Evolutionary conservation across 2,329 filamentous ascomycete species (phyloP).

Genomic region (Penicillium nordicum): DNA sequence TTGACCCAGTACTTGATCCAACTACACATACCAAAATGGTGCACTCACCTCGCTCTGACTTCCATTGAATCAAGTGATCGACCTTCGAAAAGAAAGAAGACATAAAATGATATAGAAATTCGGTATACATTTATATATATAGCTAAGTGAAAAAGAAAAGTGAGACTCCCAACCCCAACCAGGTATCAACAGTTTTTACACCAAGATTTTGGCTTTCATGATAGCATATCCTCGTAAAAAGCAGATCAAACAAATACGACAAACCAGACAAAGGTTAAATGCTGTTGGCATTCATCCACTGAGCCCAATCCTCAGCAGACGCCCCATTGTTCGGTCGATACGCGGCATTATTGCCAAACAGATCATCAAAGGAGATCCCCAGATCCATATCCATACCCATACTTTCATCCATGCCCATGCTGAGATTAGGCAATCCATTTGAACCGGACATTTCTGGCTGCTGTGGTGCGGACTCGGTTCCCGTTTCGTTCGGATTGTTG

Average conservation of each 20-base stretch:
- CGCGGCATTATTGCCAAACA: slow-evolving; percentile 38
- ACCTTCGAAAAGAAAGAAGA: too few relatives aligned
- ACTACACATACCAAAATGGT: too few relatives aligned
- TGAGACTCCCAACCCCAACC: slow-evolving; percentile 2
- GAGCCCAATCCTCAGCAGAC: slow-evolving; percentile 38
- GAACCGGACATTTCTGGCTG: slow-evolving; percentile 22
- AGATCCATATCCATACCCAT: slow-evolving; percentile 36
- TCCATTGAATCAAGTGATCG: background rate
- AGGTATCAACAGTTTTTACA: slow-evolving; percentile 20
- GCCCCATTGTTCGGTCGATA: slow-evolving; percentile 24
- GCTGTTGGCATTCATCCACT: slow-evolving; percentile 38
- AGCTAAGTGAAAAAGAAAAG: slow-evolving; percentile 1
- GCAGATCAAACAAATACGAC: background rate
- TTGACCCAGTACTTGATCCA: background rate
- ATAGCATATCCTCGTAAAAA: slow-evolving; percentile 23
- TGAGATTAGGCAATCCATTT: slow-evolving; percentile 23
- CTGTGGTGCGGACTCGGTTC: slow-evolving; percentile 16
- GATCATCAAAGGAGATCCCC: slow-evolving; percentile 39
- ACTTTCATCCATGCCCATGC: slow-evolving; percentile 27
- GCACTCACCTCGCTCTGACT: too few relatives aligned
- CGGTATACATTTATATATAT: slow-evolving; percentile 3
- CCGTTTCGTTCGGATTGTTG: slow-evolving; percentile 15
- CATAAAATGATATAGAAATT: background rate
- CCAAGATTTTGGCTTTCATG: slow-evolving; percentile 15
- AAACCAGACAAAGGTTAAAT: slow-evolving; percentile 11